Evolutionary conservation across 192 early-diverging fungal species (phyloP), one percentile per base, ranked within the genome.

Genomic region (Podila epicladia): DNA sequence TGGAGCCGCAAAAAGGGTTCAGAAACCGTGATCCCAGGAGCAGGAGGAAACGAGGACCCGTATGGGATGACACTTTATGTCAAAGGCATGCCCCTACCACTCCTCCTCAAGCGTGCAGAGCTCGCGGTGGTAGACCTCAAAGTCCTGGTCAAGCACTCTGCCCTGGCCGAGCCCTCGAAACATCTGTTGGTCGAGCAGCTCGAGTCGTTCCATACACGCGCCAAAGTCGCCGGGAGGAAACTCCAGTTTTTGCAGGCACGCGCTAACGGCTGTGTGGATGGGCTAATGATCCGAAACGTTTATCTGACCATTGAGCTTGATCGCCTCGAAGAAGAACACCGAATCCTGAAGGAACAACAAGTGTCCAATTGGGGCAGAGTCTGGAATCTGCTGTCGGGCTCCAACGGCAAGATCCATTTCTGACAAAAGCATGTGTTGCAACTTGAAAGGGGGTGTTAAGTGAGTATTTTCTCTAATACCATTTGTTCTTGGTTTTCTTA

Each of bases 241-340:
- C 50, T 89, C n/a, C 86, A 87, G 61, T 72, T 74, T 7, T 48
- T 89, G 51, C 84, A 89, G 49, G 73, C 86, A 13, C 74, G 84
- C 26, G 84, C 86, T 7, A 85, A 84, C 49, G 84, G 82, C 11
- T 85, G 84, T 2, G 65, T 89, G 33, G 88, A 89, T 70, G 86
- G 86, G n/a, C 28, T 89, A 11, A 85, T 85, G 29, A 85, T 87
- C 12, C 77, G 86, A 71, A 87, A 89, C 35, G 72, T 77, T 22
- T 86, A 75, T 68, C 69, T 69, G 74, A 83, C 20, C 41, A 65
- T 65, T 48, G 71, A 57, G 62, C 33, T 58, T 82, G 80, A 75
- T 41, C 71, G 33, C 58, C 72, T 73, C 33, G 78, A 74, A 67
- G 74, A 62, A 68, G 72, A 62, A 51, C 86, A 61, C 37, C 61